Evolutionary conservation across 148 eudicot genomes (phyloP), one percentile per base, ranked within the genome.

Genomic region (Diospyros kaki): DNA sequence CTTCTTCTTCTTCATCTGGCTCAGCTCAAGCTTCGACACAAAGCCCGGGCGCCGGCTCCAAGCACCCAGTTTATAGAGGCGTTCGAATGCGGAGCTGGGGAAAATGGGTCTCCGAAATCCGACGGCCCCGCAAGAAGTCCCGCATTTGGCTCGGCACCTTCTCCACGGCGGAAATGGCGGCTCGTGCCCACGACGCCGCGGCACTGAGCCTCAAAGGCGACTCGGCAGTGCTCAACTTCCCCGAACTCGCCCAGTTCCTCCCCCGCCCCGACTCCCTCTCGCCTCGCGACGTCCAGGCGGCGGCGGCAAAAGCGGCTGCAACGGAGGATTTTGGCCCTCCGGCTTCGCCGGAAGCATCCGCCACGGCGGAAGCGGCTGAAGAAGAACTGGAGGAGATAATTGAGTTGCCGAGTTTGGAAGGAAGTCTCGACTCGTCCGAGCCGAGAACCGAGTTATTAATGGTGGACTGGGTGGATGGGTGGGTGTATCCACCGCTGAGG

Each of bases 61-160:
- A 73, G 58, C 69, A 78, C 72, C 89, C 84, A 6, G 79, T 75
- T 2, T 86, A 78, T 69, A 70, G 77, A 51, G 89, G 89, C 11
- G 89, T 86, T 12, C 66, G 89, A 3, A 86, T 63, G 83, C 64
- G 86, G 2, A 78, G 81, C 10, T 86, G 89, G 89, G 89, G 89
- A 44, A 86, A 86, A 76, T 86, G 89, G 89, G 89, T 86, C 10
- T 86, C 89, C 14, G 89, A 86, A 55, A 86, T 86, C 41, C 83
- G 89, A 0, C 80, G 83, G 74, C 89, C 89, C 1, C 78, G 86
- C 15, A 86, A 86, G 62, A 86, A 86, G 48, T 73, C 86, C 1
- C 84, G 89, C 4, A 86, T 86, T 28, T 86, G 89, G 89, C 86
- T 86, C 6, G 89, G 89, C 2, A 78, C 89, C 0, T 86, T 59